These are phyloP conservation scores for Penicillium italicum DNA, from an alignment of 2,329 filamentous ascomycete species.

Conservation along the genomic window DNA sequence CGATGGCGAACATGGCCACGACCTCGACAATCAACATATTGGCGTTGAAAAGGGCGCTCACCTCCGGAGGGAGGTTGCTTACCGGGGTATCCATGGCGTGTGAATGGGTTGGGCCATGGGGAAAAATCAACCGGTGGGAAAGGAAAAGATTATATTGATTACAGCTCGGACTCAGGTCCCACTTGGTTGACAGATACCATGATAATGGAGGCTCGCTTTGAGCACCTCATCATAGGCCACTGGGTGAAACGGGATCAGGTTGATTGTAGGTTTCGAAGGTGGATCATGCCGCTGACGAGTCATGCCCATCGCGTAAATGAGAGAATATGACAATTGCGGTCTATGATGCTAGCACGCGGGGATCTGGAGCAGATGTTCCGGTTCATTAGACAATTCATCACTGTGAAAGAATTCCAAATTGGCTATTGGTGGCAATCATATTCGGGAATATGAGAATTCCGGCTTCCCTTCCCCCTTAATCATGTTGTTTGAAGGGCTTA, in stretches of 20 bases:
- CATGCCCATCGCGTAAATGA: background rate
- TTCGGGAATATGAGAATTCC: background rate
- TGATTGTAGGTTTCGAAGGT: background rate
- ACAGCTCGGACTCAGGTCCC: background rate
- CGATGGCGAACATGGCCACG: conserved; percentile 2
- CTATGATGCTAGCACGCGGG: background rate
- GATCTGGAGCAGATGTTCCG: background rate
- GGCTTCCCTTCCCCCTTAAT: background rate
- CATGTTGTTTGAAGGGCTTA: background rate
- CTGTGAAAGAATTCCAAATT: background rate
- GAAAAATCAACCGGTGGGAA: background rate
- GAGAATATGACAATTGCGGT: background rate
- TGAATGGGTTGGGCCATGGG: background rate
- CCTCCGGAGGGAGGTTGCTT: conserved; percentile 1
- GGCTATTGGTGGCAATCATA: background rate
- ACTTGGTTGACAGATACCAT: background rate
- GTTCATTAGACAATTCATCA: background rate
- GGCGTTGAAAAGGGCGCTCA: background rate
- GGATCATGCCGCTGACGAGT: background rate
- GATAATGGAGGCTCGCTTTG: background rate
- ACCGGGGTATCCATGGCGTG: conserved; percentile 8
- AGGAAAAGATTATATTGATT: background rate
- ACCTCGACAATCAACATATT: background rate
- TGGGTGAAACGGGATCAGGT: conserved; percentile 1
- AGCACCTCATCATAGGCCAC: background rate